Evolutionary conservation across 2,329 filamentous ascomycete species (phyloP), one percentile per base, ranked within the genome.

Genomic region (Sporothrix mexicana): DNA sequence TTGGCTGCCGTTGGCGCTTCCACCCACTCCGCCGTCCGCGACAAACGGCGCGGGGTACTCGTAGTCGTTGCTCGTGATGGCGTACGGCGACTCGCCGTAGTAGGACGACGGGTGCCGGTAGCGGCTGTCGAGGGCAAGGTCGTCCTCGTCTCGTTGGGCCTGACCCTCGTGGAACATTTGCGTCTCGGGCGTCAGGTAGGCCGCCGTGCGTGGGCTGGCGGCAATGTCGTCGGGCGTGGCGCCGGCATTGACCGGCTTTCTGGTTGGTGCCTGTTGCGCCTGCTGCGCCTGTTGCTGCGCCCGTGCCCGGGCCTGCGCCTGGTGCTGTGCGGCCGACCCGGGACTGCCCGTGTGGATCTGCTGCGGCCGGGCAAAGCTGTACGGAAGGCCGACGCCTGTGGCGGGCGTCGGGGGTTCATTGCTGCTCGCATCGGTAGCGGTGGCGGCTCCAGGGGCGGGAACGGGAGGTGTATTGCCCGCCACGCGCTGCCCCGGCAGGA

Each of bases 21-120:
- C 66, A 30, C 68, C 57, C 3, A 20, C n/a, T 5, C 55, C 66
- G 47, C 68, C 66, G 15, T 41, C 71, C 5, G 25, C 67, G 4
- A 73, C 53, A 70, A 74, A 74, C 36, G 70, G 73, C 8, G 66
- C 51, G 43, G 73, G 73, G 70, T 74, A 74, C 51, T 74, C 73
- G 67, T 67, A 69, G 15, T 72, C 73, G 66, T 69, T 70, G 64
- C 51, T 45, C 17, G 47, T 57, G 13, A 57, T 70, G 8, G 57
- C 59, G 43, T 30, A 66, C 23, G 61, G 43, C 13, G 64, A 59
- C 30, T 73, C 73, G 36, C 41, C 62, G 20, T 74, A 73, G 47
- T 55, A 72, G 1, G 69, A 74, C 45, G 73, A 73, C 36, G 51
- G 43, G 41, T 68, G 71, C 4, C 71, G 70, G 59, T 70, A 70